Conservation (phyloP, 768 basidiomycete genomes). For the Chlorophyllum brunneum region DNA sequence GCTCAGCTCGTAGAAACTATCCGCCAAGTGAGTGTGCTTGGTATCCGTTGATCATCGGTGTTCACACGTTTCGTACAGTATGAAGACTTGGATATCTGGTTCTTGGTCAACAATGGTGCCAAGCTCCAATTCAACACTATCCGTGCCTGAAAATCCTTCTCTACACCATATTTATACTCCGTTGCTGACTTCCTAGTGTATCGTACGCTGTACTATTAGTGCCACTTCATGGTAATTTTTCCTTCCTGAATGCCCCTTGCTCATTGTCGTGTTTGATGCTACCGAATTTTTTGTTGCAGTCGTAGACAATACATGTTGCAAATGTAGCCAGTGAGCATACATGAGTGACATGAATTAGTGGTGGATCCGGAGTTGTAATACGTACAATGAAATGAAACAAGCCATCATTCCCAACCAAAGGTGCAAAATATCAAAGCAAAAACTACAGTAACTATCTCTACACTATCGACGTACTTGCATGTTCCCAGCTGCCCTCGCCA, state of each 20-base stretch:
- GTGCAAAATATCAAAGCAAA: not conserved
- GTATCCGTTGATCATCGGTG: slow-evolving; percentile 1
- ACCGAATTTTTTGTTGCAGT: not conserved
- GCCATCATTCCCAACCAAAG: not conserved
- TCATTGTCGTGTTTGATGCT: not conserved
- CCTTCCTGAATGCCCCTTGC: too few relatives aligned
- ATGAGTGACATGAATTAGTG: not conserved
- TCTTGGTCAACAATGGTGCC: slow-evolving; percentile 78
- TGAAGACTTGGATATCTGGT: slow-evolving; percentile 78
- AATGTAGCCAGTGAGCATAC: not conserved
- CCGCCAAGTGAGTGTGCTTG: slow-evolving; percentile 50
- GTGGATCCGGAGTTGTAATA: not conserved
- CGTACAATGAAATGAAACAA: slow-evolving; percentile 5
- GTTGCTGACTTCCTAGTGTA: slow-evolving; percentile 3
- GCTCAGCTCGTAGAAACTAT: slow-evolving; percentile 86
- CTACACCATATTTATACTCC: not conserved
- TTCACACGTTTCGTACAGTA: slow-evolving; percentile 53
- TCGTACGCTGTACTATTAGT: slow-evolving; percentile 8
- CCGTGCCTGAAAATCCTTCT: not conserved
- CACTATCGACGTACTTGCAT: slow-evolving; percentile 37
- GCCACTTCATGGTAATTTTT: too few relatives aligned
- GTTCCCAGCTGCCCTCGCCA: slow-evolving; percentile 74
- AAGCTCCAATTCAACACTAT: slow-evolving; percentile 50
- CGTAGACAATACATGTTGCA: slow-evolving; percentile 1
- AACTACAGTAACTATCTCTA: not conserved